Percentiles rank a stretch among this genome's conserved stretches.
These are phyloP conservation scores for Cichorium intybus DNA, from an alignment of 140 eudicot species.

Conservation along the genomic window DNA sequence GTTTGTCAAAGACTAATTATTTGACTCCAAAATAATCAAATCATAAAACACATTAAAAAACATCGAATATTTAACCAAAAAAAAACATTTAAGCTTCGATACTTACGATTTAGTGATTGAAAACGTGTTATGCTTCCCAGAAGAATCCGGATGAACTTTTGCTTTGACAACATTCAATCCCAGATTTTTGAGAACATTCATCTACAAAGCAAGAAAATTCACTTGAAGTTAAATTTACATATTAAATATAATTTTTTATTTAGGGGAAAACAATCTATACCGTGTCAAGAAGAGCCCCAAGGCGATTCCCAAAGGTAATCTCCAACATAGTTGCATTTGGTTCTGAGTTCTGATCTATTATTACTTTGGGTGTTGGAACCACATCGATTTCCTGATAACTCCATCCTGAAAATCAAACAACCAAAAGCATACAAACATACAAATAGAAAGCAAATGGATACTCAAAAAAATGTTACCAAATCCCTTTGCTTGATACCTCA, in stretches of 20 bases:
- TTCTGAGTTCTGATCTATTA: slow-evolving; percentile 86
- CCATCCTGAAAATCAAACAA: slow-evolving; percentile 48
- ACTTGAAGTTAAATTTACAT: too few species aligned
- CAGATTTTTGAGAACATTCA: slow-evolving; percentile 84
- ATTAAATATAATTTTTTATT: too few species aligned
- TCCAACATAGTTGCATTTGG: slow-evolving; percentile 90
- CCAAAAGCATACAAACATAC: background rate
- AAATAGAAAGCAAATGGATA: background rate
- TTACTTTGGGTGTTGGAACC: slow-evolving; percentile 82
- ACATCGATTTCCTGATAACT: slow-evolving; percentile 62
- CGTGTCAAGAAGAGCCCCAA: slow-evolving; percentile 96
- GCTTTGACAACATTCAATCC: slow-evolving; percentile 94
- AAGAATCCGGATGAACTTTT: slow-evolving; percentile 81
- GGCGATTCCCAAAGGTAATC: slow-evolving; percentile 92
- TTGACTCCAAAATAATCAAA: too few species aligned
- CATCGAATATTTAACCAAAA: slow-evolving; percentile 22
- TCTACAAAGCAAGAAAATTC: too few species aligned
- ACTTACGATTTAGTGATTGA: slow-evolving; percentile 88
- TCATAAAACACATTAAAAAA: background rate
- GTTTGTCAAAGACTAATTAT: too few species aligned
- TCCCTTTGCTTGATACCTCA: slow-evolving; percentile 62
- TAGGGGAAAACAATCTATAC: slow-evolving; percentile 33
- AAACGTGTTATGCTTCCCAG: slow-evolving; percentile 89
- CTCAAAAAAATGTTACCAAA: slow-evolving; percentile 10
- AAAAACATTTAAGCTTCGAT: background rate